phyloP scores from a whole-genome alignment of 2,329 filamentous ascomycete species.

The Arthrobotrys pseudoclavata region DNA sequence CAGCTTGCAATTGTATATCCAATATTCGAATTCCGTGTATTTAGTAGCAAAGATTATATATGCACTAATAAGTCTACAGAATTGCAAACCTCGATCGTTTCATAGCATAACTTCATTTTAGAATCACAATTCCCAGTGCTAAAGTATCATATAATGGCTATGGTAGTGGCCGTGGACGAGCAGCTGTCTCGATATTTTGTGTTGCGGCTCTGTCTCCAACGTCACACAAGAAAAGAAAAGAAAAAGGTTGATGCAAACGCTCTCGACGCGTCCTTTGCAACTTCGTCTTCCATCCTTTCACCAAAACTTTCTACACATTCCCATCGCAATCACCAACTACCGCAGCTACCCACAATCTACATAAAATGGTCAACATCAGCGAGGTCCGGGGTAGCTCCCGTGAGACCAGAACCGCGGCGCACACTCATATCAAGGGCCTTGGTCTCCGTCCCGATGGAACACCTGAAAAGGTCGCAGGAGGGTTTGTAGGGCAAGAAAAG shows the following conservation, averaged over 20 bases:
- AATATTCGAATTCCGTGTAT: too few species aligned
- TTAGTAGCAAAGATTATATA: too few species aligned
- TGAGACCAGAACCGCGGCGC: conserved; percentile 87
- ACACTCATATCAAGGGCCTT: conserved; percentile 97
- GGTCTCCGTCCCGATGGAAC: conserved; percentile 87
- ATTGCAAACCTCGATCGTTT: too few species aligned
- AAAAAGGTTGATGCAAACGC: conserved; percentile 41
- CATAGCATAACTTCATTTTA: too few species aligned
- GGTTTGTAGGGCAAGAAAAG: conserved; percentile 88
- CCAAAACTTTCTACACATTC: conserved; percentile 6
- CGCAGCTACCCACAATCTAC: not conserved
- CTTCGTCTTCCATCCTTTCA: conserved; percentile 29
- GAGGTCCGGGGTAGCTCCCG: conserved; percentile 53
- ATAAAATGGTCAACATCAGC: conserved; percentile 54
- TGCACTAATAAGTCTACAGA: too few species aligned
- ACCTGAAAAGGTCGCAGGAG: conserved; percentile 82
- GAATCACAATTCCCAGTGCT: too few species aligned
- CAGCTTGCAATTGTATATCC: too few species aligned
- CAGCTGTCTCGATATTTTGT: conserved; percentile 30
- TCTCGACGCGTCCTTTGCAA: conserved; percentile 55
- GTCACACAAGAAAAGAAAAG: conserved; percentile 57
- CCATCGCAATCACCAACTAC: conserved; percentile 20
- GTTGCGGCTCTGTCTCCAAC: conserved; percentile 52
- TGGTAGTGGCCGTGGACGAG: too few species aligned
- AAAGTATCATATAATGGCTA: too few species aligned